These are phyloP conservation scores for Paramecium primaurelia DNA, from an alignment of 73 alveolate species.

Conservation along the genomic window DNA sequence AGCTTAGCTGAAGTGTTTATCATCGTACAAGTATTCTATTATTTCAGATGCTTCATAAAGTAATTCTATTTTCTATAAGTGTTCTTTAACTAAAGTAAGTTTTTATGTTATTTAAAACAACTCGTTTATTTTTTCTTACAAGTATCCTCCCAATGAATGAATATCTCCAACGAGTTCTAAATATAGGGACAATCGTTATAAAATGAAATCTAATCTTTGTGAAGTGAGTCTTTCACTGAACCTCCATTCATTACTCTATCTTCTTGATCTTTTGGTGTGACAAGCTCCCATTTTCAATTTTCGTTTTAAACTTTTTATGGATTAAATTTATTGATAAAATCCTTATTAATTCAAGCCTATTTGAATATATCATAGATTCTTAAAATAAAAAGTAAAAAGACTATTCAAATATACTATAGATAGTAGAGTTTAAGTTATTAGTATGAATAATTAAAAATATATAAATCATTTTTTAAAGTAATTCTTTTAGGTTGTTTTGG, in stretches of 20 bases:
- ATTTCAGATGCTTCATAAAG: not conserved
- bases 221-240: not conserved
- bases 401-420: not conserved
- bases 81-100: not conserved
- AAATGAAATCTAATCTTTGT: not conserved
- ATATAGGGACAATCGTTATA: conserved; percentile 14
- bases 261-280: not conserved
- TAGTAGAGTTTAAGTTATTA: not conserved
- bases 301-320: not conserved
- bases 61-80: not conserved
- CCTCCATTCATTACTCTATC: not conserved
- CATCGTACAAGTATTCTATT: conserved; percentile 20
- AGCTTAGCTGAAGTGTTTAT: conserved; percentile 42
- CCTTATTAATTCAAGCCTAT: not conserved
- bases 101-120: not conserved
- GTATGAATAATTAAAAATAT: not conserved
- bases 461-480: not conserved
- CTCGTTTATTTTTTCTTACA: not conserved
- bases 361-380: not conserved
- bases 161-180: conserved; percentile 37
- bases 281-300: conserved; percentile 8
- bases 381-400: not conserved
- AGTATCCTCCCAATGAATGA: not conserved
- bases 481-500: not conserved
- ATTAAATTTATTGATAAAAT: not conserved